Base-by-base conservation (phyloP, 495 filamentous ascomycete genomes). In the Penicillium atrosanguineum region DNA sequence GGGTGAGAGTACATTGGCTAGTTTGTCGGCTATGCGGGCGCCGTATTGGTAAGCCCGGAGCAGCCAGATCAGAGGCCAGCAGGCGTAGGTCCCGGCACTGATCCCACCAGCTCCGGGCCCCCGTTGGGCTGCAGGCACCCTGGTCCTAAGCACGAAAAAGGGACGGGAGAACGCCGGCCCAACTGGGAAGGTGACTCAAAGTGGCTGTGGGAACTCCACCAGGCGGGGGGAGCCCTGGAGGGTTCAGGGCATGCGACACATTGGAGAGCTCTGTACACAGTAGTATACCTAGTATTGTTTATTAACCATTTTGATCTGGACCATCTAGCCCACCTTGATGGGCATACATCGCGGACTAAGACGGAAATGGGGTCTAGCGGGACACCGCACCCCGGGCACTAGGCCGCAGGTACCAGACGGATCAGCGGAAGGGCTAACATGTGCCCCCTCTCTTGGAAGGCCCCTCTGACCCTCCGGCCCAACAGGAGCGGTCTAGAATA, bases 11-110 rank as follows among this genome's bases (percentile, higher is more conserved):
- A 73, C 80, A 43, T 69, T 85, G 63, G 74, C 82, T 21, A 78
- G 76, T 56, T 80, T 91, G 62, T 76, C 86, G 3, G 86, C 86
- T n/a, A 67, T 91, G 68, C 80, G 85, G 59, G 79, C 87, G 46
- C 81, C 85, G 28, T 90, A 89, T 68, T 91, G 87, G 87, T 78
- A 65, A 58, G 25, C 15, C 3, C 3, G 38, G 48, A 36, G 18
- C 28, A 9, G 38, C 11, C 23, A 16, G 26, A 42, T 14, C 18
- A 18, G n/a, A 21, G 23, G 34, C 23, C 3, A 34, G 12, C 19
- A 39, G 15, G 37, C 15, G 37, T n/a, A 39, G 46, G 49, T 34
- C 46, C 47, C 56, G 50, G 46, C 37, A 52, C 46, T 16, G 23
- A 40, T 37, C 48, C 31, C 18, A 36, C 14, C 36, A 25, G 5